Evolutionary conservation across 2,329 filamentous ascomycete genomes (phyloP).

Genomic region (Apiospora saccharicola): DNA sequence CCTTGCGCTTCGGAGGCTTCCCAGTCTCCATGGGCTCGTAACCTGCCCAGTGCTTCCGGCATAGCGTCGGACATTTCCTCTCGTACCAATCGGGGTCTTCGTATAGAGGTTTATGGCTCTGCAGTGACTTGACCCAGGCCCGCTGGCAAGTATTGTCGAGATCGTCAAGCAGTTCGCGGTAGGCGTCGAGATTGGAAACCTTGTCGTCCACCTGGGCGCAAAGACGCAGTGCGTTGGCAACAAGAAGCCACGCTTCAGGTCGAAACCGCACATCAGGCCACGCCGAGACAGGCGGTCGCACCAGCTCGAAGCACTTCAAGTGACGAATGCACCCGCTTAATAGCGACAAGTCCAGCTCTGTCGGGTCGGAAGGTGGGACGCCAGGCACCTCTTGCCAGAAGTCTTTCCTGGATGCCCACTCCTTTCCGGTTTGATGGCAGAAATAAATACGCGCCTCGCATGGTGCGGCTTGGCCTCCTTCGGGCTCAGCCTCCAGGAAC

Average conservation of each 20-base stretch:
- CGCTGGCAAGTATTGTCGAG: slow-evolving; percentile 39
- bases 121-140: slow-evolving; percentile 38
- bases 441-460: slow-evolving; percentile 40
- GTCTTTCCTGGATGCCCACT: slow-evolving; percentile 41
- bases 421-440: slow-evolving; percentile 39
- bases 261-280: slow-evolving; percentile 42
- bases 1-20: slow-evolving; percentile 42
- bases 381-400: slow-evolving; percentile 40
- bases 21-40: slow-evolving; percentile 45
- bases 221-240: slow-evolving; percentile 41
- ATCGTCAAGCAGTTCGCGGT: slow-evolving; percentile 40
- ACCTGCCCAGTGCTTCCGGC: slow-evolving; percentile 41
- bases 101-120: slow-evolving; percentile 40
- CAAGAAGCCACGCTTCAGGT: slow-evolving; percentile 42
- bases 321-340: slow-evolving; percentile 42
- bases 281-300: slow-evolving; percentile 38
- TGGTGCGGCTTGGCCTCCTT: slow-evolving; percentile 28
- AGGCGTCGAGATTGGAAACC: slow-evolving; percentile 33
- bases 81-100: slow-evolving; percentile 44
- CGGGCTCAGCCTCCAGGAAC: slow-evolving; percentile 39
- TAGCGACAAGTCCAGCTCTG: slow-evolving; percentile 39
- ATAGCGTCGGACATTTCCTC: slow-evolving; percentile 36
- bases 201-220: slow-evolving; percentile 39
- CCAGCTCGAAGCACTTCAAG: slow-evolving; percentile 37
- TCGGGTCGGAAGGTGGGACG: slow-evolving; percentile 31